These are phyloP conservation scores for Nannochloris sp. DNA, from an alignment of 139 green algal species.

Conservation along the genomic window DNA sequence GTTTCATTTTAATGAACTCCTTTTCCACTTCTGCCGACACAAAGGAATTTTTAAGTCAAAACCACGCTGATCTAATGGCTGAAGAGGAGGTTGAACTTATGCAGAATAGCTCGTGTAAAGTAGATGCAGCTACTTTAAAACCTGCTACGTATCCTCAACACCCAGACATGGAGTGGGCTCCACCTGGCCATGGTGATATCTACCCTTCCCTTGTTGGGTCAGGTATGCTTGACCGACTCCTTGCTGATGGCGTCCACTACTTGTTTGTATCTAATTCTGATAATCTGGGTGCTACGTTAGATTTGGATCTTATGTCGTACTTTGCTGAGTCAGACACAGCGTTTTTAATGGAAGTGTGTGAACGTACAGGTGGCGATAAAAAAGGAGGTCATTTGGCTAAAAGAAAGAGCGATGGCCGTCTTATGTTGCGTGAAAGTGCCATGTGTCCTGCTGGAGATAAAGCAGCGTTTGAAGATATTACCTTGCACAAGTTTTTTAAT, in stretches of 20 bases:
- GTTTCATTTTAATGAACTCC: constrained; percentile 89
- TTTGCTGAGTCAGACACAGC: constrained; percentile 63
- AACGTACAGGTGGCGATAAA: constrained; percentile 84
- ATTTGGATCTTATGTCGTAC: constrained; percentile 73
- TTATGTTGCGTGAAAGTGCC: constrained; percentile 80
- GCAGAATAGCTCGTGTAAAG: constrained; percentile 87
- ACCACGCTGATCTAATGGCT: constrained; percentile 62
- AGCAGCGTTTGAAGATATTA: constrained; percentile 78
- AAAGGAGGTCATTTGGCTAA: constrained; percentile 82
- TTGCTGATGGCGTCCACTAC: constrained; percentile 59
- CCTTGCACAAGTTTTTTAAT: constrained; percentile 87
- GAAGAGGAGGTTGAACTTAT: constrained; percentile 75
- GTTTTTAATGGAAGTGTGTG: constrained; percentile 88
- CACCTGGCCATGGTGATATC: constrained; percentile 89
- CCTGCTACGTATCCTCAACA: constrained; percentile 47
- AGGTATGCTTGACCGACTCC: constrained; percentile 77
- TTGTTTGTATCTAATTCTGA: constrained; percentile 76
- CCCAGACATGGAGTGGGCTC: constrained; percentile 82
- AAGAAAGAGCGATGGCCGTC: constrained; percentile 55
- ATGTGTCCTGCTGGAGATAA: constrained; percentile 83
- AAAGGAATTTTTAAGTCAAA: constrained; percentile 48
- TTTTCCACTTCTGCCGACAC: constrained; percentile 84
- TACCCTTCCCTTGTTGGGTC: constrained; percentile 83
- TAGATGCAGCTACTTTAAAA: constrained; percentile 60
- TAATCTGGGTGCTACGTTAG: constrained; percentile 86